Percentiles rank a stretch among this genome's conserved stretches.
Conservation (phyloP, 1,139 yeast genomes). For the Saccharomyces pastorianus region DNA sequence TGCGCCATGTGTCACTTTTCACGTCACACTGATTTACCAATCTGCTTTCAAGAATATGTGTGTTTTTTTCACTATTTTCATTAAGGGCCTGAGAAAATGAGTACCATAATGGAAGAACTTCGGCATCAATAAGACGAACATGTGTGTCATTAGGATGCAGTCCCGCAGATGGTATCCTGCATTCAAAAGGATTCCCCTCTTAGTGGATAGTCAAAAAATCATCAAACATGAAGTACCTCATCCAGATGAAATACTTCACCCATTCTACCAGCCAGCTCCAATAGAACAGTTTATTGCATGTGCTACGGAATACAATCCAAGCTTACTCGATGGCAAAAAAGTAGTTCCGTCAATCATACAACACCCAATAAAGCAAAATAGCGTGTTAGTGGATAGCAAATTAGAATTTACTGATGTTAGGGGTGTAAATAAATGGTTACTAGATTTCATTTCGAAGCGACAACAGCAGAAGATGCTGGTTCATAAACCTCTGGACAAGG, state of each 20-base stretch:
- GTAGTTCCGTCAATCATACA: conserved; percentile 15
- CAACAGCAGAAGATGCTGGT: no score
- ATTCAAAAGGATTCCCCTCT: background rate
- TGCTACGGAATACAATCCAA: conserved; percentile 13
- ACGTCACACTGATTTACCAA: background rate
- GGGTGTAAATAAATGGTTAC: conserved; percentile 14
- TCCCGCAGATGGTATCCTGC: conserved; percentile 2
- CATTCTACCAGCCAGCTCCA: conserved; percentile 19
- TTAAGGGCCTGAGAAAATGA: background rate
- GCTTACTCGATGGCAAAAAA: conserved; percentile 14
- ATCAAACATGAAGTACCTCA: conserved; percentile 8
- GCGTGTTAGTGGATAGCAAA: conserved; percentile 10
- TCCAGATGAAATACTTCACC: conserved; percentile 17
- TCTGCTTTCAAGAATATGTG: background rate
- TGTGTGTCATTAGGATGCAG: background rate
- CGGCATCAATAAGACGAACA: no score
- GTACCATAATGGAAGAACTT: no score
- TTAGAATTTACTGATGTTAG: conserved; percentile 12
- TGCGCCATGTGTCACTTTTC: conserved; percentile 4
- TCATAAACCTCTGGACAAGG: background rate
- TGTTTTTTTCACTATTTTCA: background rate
- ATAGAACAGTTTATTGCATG: conserved; percentile 19
- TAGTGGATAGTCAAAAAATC: background rate
- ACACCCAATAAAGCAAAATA: conserved; percentile 5
- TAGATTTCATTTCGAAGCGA: background rate